phyloP scores from a whole-genome alignment of 306 rosid species.

The Neltuma alba region DNA sequence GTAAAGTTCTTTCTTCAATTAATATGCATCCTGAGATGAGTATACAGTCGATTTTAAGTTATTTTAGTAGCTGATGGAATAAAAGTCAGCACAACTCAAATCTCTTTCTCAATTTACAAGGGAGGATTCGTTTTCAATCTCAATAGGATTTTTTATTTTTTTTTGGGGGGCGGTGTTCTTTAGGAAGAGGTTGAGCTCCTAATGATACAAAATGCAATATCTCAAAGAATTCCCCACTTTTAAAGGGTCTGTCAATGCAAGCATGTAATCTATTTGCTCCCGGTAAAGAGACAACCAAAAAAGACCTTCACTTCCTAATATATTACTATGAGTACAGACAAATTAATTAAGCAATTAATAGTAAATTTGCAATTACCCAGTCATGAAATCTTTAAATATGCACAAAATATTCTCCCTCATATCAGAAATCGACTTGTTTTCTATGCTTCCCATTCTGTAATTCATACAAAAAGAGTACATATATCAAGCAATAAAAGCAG shows the following conservation, averaged over 20 bases:
- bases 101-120: background rate
- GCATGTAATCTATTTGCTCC: background rate
- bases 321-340: background rate
- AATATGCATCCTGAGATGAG: background rate
- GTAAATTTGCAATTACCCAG: constrained; percentile 52
- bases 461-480: background rate
- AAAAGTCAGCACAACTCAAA: background rate
- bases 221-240: background rate
- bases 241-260: background rate
- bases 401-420: constrained; percentile 38
- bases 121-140: background rate
- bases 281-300: background rate
- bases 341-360: background rate
- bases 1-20: constrained; percentile 4
- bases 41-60: background rate
- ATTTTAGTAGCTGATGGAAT: background rate
- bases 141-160: too few species aligned
- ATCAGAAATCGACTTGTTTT: constrained; percentile 36
- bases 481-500: background rate
- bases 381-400: constrained; percentile 64
- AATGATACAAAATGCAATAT: constrained; percentile 3
- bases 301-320: background rate
- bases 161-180: background rate
- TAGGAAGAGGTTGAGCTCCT: background rate
- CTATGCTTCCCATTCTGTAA: constrained; percentile 45